Conservation (phyloP, 2,329 filamentous ascomycete species). For the Coniochaeta pulveracea region DNA sequence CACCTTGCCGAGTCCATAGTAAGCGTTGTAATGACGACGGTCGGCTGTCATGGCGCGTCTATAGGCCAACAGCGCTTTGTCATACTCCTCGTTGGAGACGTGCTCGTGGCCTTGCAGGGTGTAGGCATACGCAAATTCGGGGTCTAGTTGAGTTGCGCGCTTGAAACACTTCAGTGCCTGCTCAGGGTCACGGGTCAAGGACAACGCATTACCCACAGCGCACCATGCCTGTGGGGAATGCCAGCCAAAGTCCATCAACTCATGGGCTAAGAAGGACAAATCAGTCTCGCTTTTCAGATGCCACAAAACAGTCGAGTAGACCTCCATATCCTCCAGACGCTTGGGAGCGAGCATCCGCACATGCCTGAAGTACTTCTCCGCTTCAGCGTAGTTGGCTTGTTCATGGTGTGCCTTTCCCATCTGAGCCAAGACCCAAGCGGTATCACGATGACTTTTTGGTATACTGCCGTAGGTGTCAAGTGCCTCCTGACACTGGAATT, state of each 20-base stretch:
- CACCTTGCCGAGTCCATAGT: constrained; percentile 77
- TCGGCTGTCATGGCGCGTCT: constrained; percentile 78
- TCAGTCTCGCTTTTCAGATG: constrained; percentile 88
- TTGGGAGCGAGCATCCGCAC: constrained; percentile 73
- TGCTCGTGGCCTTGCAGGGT: constrained; percentile 95
- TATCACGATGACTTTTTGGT: constrained; percentile 67
- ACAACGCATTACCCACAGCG: constrained; percentile 89
- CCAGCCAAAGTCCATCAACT: constrained; percentile 77
- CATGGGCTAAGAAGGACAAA: constrained; percentile 82
- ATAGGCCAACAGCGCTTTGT: constrained; percentile 84
- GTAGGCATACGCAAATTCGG: constrained; percentile 88
- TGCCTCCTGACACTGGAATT: constrained; percentile 70
- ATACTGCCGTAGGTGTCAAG: constrained; percentile 63
- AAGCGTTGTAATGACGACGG: constrained; percentile 91
- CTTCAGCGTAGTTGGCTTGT: constrained; percentile 73
- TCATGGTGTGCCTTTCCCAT: constrained; percentile 89
- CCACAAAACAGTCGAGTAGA: constrained; percentile 99
- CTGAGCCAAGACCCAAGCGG: constrained; percentile 85
- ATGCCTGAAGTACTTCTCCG: constrained; percentile 74
- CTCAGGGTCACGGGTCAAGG: constrained; percentile 83
- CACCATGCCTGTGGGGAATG: constrained; percentile 94
- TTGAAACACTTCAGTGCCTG: constrained; percentile 92
- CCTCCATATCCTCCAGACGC: constrained; percentile 87
- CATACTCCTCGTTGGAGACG: constrained; percentile 91
- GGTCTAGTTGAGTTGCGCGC: constrained; percentile 80